Conservation (phyloP, 805 yeast species). For the Candida wancherniae region DNA sequence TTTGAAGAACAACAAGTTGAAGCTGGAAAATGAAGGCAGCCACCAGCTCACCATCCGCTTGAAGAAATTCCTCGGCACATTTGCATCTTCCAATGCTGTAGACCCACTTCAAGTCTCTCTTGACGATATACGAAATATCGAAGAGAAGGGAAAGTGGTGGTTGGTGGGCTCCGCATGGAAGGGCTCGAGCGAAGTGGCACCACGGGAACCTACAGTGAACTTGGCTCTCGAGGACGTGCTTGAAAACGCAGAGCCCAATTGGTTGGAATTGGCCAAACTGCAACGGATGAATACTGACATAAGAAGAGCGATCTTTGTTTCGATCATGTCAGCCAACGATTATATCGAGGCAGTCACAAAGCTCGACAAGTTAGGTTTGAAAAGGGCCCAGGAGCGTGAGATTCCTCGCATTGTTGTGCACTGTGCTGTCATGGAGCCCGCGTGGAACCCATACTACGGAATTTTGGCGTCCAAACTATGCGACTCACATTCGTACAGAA, state of each 20-base stretch:
- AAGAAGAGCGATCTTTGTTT: slow-evolving; percentile 87
- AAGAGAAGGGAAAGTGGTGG: slow-evolving; percentile 97
- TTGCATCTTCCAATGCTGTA: slow-evolving; percentile 40
- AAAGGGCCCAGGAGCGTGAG: slow-evolving; percentile 77
- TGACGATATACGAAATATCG: slow-evolving; percentile 73
- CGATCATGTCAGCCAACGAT: slow-evolving; percentile 93
- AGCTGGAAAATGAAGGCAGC: slow-evolving; percentile 45
- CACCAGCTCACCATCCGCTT: slow-evolving; percentile 52
- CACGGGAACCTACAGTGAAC: no score
- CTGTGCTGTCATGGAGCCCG: slow-evolving; percentile 78
- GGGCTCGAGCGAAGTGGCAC: slow-evolving; percentile 42
- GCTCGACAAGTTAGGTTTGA: slow-evolving; percentile 72
- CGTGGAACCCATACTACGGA: slow-evolving; percentile 87
- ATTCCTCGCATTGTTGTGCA: slow-evolving; percentile 82
- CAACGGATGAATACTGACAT: slow-evolving; percentile 96
- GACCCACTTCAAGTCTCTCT: slow-evolving; percentile 85
- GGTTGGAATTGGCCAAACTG: slow-evolving; percentile 78
- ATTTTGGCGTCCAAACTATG: slow-evolving; percentile 73
- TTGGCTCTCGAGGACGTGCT: slow-evolving; percentile 45
- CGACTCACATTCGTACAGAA: slow-evolving; percentile 66
- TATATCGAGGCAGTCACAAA: slow-evolving; percentile 82
- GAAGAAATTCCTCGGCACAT: slow-evolving; percentile 57
- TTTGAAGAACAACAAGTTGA: slow-evolving; percentile 79
- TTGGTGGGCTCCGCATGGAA: slow-evolving; percentile 97
- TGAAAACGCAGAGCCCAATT: slow-evolving; percentile 73